Evolutionary conservation across 352 stramenopile genomes (phyloP), one percentile per base, ranked within the genome.

Genomic region (Halophytophthora batemanensis): DNA sequence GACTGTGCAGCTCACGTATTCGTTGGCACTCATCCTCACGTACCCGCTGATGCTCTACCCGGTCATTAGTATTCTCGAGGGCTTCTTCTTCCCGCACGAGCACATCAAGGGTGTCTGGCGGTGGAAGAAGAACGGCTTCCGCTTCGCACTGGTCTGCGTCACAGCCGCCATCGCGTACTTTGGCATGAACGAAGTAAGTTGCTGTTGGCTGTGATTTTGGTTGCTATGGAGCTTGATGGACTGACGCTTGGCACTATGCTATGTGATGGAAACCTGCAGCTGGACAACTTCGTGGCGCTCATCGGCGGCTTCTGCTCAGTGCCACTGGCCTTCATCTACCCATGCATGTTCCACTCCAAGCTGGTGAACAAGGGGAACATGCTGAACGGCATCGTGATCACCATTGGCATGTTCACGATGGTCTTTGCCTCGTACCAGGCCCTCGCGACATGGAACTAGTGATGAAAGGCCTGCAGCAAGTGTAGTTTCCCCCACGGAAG

Each of bases 341-440:
- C 82, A 19, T 77, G 79, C 37, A 64, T 90, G 36, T 92, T 92
- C 50, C 75, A 92, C 43, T 56, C 89, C 50, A 92, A 92, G 66
- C 56, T 92, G 44, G 68, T 71, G 21, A 64, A 71, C 18, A 67
- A 86, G 15, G 28, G 50, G 25, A 59, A 74, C 14, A 58, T 69
- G 21, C 42, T 70, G 40, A 72, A 84, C 48, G 84, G 84, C 53
- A 45, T 85, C 38, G 66, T 82, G 33, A 63, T 87, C 43, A 25
- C 68, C 42, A 66, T 88, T 17, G 82, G 82, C n/a, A 50, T 81
- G 34, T 56, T 84, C 66, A 89, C 76, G 34, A 90, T 92, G 64
- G 75, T 90, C 51, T 92, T 84, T 65, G 82, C 91, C 40, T 90
- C 82, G 52, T 90, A 80, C 62, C 86, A 77, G 21, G 91, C 91